Evolutionary conservation across 257 asterid species (phyloP), one percentile per base, ranked within the genome.

Genomic region (Solanum peruvianum): DNA sequence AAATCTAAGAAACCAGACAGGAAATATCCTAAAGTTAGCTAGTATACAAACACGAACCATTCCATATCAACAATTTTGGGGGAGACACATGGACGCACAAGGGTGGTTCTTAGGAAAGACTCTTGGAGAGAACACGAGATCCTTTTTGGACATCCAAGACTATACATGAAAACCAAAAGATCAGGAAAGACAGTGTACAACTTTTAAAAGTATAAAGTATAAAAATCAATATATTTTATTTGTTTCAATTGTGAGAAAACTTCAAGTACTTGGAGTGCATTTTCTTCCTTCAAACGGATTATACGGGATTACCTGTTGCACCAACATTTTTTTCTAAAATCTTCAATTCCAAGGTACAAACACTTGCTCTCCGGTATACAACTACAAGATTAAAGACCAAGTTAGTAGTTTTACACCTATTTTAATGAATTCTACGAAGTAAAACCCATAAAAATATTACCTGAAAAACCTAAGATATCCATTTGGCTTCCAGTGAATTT

Each of bases 41-140:
- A 84, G 80, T 60, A 88, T 58, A 83, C 89, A 70, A 85, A 80
- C 88, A 77, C 73, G 87, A 89, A 96, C 98, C 98, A 91, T 88
- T 95, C 98, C 82, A 88, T 86, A 87, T 96, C 98, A 84, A 91
- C 75, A 82, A 96, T 94, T 91, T 88, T 91, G 93, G 95, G 94
- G 87, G 93, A 93, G 86, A 93, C 92, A 78, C 90, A 86, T 44
- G 92, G 62, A 90, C 92, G 94, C 90, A 96, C 95, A 87, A 96
- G 96, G 86, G 98, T 93, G 82, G 93, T 91, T 89, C 97, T 91
- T 72, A 94, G 96, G 86, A 93, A 88, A 56, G 95, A 91, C 92
- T 87, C 90, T 91, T 93, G 94, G 89, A 93, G 89, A 20, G 92
- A 91, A 86, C 94, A 94, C 91, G 95, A 88, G 91, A 91, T 92